Conservation (phyloP, 352 stramenopile genomes). For the Globisporangium radiosum region DNA sequence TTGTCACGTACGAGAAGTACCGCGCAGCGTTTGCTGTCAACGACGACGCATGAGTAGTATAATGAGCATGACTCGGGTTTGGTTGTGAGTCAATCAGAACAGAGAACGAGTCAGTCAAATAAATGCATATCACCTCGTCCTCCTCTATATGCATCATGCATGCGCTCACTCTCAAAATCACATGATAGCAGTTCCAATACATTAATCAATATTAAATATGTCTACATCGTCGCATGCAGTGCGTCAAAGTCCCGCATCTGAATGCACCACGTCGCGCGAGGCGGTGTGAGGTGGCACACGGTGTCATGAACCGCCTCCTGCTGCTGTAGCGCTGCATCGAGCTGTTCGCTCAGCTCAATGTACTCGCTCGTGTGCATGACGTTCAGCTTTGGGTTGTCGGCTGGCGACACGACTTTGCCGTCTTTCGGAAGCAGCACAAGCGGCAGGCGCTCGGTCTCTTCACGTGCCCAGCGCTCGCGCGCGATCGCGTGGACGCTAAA, state of each 20-base stretch:
- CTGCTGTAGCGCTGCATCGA: conserved; percentile 36
- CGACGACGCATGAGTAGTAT: conserved; percentile 1
- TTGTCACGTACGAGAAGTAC: conserved; percentile 84
- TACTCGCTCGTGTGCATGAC: conserved; percentile 62
- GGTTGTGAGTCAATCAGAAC: no score
- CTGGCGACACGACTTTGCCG: conserved; percentile 54
- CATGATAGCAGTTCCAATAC: no score
- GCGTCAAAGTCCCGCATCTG: conserved; percentile 75
- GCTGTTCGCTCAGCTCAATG: conserved; percentile 51
- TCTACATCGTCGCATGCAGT: conserved; percentile 16
- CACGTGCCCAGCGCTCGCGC: conserved; percentile 56
- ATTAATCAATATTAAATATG: no score
- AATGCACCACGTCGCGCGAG: conserved; percentile 77
- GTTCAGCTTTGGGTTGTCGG: conserved; percentile 73
- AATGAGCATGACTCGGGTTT: no score
- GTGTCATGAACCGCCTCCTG: conserved; percentile 21
- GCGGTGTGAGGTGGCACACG: conserved; percentile 56
- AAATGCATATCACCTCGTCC: no score
- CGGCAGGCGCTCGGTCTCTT: conserved; percentile 66
- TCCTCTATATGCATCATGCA: no score
- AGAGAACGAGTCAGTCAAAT: no score
- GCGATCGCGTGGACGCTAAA: conserved; percentile 74
- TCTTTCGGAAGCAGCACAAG: conserved; percentile 65
- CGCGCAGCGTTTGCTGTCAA: conserved; percentile 30
- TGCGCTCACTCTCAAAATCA: no score